Conservation (phyloP, 805 yeast genomes). For the Huiozyma naganishii region DNA sequence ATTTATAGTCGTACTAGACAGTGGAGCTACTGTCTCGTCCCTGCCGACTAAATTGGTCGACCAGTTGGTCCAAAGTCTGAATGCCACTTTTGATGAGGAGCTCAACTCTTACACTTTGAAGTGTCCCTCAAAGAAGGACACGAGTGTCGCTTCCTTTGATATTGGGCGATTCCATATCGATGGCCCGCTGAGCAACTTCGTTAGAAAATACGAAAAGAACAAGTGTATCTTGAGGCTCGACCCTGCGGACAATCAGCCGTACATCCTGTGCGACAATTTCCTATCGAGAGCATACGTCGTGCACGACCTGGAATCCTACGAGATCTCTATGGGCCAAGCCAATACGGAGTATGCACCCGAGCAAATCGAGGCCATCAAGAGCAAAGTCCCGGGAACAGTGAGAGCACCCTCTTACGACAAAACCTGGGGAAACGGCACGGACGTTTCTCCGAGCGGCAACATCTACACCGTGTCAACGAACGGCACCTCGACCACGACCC, state of each 20-base stretch:
- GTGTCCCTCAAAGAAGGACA: conserved; percentile 32
- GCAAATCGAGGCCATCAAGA: conserved; percentile 36
- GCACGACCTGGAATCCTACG: conserved; percentile 48
- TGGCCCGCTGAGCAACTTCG: conserved; percentile 34
- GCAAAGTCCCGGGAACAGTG: conserved; percentile 40
- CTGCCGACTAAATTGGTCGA: conserved; percentile 31
- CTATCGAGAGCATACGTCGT: conserved; percentile 52
- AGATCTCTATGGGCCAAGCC: conserved; percentile 48
- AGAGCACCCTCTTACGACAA: conserved; percentile 35
- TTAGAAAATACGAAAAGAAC: conserved; percentile 10
- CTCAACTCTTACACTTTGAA: conserved; percentile 38
- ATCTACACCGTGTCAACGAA: not conserved
- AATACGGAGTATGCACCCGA: conserved; percentile 13
- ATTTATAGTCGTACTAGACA: conserved; percentile 38
- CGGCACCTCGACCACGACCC: no score
- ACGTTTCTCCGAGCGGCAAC: conserved; percentile 1
- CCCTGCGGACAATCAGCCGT: conserved; percentile 13
- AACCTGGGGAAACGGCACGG: conserved; percentile 27
- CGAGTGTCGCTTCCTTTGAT: conserved; percentile 33
- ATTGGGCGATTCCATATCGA: conserved; percentile 49
- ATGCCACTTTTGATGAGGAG: conserved; percentile 36
- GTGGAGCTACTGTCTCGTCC: conserved; percentile 43
- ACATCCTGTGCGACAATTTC: conserved; percentile 46
- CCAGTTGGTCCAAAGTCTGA: conserved; percentile 28
- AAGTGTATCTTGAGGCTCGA: conserved; percentile 36